Conservation (phyloP, 116 monocot genomes). For the Zostera marina region DNA sequence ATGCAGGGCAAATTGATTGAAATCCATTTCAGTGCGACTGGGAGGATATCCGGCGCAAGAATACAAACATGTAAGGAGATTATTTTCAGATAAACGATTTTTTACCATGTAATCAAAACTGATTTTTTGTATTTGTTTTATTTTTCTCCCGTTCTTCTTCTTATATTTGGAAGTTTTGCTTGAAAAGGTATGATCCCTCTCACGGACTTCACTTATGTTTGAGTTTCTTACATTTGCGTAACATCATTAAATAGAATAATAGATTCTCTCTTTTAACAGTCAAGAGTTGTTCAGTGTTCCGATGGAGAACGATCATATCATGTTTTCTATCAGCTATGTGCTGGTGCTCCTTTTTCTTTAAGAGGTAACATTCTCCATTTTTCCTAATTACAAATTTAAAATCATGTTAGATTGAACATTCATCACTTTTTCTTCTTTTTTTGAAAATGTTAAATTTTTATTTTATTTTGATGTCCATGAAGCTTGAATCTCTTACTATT, state of each 20-base stretch:
- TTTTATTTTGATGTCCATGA: too few species aligned
- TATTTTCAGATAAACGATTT: background rate
- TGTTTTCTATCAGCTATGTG: constrained; percentile 96
- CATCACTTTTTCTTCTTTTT: background rate
- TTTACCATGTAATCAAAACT: background rate
- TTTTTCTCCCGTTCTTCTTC: background rate
- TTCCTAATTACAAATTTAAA: background rate
- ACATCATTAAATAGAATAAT: background rate
- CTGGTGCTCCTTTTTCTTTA: constrained; percentile 54
- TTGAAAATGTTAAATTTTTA: too few species aligned
- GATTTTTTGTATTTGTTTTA: background rate
- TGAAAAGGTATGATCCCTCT: constrained; percentile 54
- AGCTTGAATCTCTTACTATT: too few species aligned
- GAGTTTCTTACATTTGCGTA: constrained; percentile 3
- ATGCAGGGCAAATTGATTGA: constrained; percentile 95
- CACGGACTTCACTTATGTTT: background rate
- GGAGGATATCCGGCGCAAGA: constrained; percentile 88
- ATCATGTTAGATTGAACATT: constrained; percentile 1
- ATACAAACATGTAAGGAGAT: constrained; percentile 78
- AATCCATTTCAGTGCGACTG: constrained; percentile 75
- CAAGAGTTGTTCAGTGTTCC: constrained; percentile 92
- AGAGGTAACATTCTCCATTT: constrained; percentile 8
- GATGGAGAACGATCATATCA: constrained; percentile 91
- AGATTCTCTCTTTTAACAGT: constrained; percentile 28
- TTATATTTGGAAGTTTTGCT: constrained; percentile 51